Conservation (phyloP, 2,329 filamentous ascomycete species). For the Raffaelea ambrosiae region DNA sequence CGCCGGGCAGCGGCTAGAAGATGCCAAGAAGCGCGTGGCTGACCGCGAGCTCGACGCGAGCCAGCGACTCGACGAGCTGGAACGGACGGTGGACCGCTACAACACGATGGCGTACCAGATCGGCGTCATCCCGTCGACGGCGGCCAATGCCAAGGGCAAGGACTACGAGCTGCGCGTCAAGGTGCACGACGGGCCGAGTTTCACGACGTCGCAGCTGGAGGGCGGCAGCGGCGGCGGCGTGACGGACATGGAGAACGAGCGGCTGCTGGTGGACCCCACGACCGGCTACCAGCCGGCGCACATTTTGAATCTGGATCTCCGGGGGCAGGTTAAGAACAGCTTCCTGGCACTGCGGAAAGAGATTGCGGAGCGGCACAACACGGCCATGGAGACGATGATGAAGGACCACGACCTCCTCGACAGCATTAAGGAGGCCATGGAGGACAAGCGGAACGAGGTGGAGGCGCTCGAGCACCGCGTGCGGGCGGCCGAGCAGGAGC, state of each 20-base stretch:
- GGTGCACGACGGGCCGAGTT: conserved; percentile 71
- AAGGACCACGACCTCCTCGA: conserved; percentile 91
- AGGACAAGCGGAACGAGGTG: conserved; percentile 88
- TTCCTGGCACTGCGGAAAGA: conserved; percentile 77
- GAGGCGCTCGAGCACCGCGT: conserved; percentile 85
- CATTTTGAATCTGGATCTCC: conserved; percentile 80
- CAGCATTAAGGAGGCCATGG: conserved; percentile 91
- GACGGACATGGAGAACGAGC: conserved; percentile 51
- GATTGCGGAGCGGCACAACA: conserved; percentile 78
- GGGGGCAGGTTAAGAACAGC: conserved; percentile 70
- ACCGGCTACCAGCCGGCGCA: conserved; percentile 87
- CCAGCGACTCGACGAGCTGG: conserved; percentile 82
- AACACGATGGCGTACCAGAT: conserved; percentile 94
- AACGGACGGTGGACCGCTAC: conserved; percentile 80
- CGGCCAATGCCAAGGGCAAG: conserved; percentile 73
- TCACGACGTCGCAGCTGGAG: conserved; percentile 33
- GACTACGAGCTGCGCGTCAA: conserved; percentile 80
- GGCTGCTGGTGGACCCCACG: conserved; percentile 70
- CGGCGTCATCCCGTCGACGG: conserved; percentile 76
- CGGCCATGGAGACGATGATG: conserved; percentile 82
- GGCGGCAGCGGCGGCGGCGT: conserved; percentile 11
- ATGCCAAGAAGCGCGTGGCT: conserved; percentile 70
- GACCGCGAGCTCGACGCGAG: conserved; percentile 87
- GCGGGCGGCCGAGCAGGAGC: conserved; percentile 82
- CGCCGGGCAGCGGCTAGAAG: conserved; percentile 67